Conservation (phyloP, 2,329 filamentous ascomycete genomes). For the Lachnum nothofagi region DNA sequence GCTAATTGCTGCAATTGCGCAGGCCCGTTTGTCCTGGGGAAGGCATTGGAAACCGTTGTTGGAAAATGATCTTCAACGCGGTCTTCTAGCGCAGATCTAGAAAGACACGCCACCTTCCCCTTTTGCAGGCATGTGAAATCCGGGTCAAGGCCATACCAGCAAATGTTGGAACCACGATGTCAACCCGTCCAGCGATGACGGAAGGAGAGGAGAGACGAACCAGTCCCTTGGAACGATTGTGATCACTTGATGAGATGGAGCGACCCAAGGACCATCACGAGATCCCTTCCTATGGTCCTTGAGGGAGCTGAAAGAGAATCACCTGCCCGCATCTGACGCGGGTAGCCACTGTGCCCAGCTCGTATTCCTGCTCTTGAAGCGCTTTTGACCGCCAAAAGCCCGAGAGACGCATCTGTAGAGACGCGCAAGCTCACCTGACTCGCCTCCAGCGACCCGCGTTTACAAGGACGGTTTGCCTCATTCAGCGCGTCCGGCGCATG, state of each 20-base stretch:
- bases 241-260: slow-evolving; percentile 3
- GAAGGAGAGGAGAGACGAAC: neutral
- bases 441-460: neutral
- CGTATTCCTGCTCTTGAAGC: slow-evolving; percentile 1
- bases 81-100: slow-evolving; percentile 6
- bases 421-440: slow-evolving; percentile 8
- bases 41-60: too few relatives aligned
- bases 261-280: slow-evolving; percentile 6
- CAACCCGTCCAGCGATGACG: neutral
- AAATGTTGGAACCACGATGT: neutral
- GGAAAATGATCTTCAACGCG: neutral
- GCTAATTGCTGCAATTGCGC: neutral
- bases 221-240: neutral
- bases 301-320: neutral
- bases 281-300: neutral
- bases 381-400: slow-evolving; percentile 10
- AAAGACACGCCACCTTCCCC: slow-evolving; percentile 2
- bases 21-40: neutral
- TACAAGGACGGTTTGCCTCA: neutral
- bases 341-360: slow-evolving; percentile 1
- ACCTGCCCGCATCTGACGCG: slow-evolving; percentile 5
- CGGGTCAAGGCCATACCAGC: neutral
- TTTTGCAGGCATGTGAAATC: neutral
- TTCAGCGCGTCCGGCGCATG: slow-evolving; percentile 3
- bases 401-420: slow-evolving; percentile 6